Percentiles rank a stretch among this genome's conserved stretches.
Evolutionary conservation across 768 basidiomycete species (phyloP).

Genomic region (Lyophyllum shimeji): DNA sequence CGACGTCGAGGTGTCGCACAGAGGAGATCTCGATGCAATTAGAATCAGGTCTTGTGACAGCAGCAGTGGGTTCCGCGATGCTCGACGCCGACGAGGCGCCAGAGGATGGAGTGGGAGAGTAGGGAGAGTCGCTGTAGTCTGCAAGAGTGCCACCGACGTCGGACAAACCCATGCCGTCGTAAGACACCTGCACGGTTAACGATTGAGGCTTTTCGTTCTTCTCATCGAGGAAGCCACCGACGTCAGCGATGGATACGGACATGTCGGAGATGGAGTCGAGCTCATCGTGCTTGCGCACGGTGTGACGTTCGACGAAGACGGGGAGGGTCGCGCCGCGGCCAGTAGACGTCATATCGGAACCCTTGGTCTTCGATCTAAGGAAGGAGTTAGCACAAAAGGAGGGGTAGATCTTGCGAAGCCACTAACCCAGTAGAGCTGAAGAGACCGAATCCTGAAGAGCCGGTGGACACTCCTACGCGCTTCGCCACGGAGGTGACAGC

Average conservation of each 20-base stretch:
- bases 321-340: conserved; percentile 34
- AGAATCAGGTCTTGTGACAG: conserved; percentile 23
- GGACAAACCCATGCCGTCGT: conserved; percentile 32
- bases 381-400: background rate
- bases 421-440: conserved; percentile 27
- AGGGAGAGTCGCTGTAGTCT: conserved; percentile 29
- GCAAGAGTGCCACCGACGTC: conserved; percentile 40
- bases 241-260: conserved; percentile 38
- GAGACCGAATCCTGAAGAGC: conserved; percentile 15
- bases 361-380: conserved; percentile 25
- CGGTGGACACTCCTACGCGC: conserved; percentile 23
- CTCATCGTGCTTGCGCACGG: conserved; percentile 47
- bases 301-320: conserved; percentile 44
- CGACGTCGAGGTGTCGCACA: conserved; percentile 16
- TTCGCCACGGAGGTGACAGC: conserved; percentile 32
- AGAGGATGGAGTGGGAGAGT: conserved; percentile 34
- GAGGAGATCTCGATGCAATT: conserved; percentile 31
- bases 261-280: conserved; percentile 47
- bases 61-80: conserved; percentile 23
- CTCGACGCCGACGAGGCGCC: conserved; percentile 37
- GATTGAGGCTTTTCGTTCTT: conserved; percentile 31
- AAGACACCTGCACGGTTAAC: conserved; percentile 34
- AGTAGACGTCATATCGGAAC: conserved; percentile 12
- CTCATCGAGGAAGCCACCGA: conserved; percentile 31
- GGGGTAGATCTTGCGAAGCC: background rate